Conservation (phyloP, 805 yeast genomes). For the Millerozyma miso region DNA sequence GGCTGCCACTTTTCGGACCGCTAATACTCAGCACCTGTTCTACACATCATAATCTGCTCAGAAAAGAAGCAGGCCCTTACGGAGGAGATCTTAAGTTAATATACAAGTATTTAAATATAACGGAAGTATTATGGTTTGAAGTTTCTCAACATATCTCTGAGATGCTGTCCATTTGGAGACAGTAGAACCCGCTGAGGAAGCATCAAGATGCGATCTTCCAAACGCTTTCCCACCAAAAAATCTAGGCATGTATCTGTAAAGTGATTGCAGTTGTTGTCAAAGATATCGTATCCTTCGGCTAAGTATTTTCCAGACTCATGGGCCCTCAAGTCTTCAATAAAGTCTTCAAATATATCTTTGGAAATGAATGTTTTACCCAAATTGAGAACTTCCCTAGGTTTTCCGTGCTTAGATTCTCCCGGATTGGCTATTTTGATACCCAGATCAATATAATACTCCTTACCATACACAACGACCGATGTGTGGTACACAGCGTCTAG, state of each 20-base stretch:
- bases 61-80: background rate
- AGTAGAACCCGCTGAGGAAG: slow-evolving; percentile 50
- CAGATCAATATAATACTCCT: slow-evolving; percentile 56
- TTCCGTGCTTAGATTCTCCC: slow-evolving; percentile 57
- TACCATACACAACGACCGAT: slow-evolving; percentile 48
- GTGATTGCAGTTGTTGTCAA: slow-evolving; percentile 65
- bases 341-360: slow-evolving; percentile 50
- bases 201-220: slow-evolving; percentile 49
- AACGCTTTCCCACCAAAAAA: slow-evolving; percentile 51
- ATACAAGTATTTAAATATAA: no score
- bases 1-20: background rate
- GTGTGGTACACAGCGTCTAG: slow-evolving; percentile 69
- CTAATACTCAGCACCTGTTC: background rate
- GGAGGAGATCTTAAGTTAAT: background rate
- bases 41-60: background rate
- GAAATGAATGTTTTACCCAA: slow-evolving; percentile 52
- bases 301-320: slow-evolving; percentile 39
- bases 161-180: slow-evolving; percentile 32
- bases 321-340: slow-evolving; percentile 42
- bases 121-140: background rate
- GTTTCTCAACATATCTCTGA: slow-evolving; percentile 29
- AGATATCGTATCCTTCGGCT: slow-evolving; percentile 50
- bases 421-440: slow-evolving; percentile 47
- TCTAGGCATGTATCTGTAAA: slow-evolving; percentile 56
- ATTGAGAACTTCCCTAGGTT: slow-evolving; percentile 48